Evolutionary conservation across 805 yeast species (phyloP).

Genomic region (Pichia deserticola): DNA sequence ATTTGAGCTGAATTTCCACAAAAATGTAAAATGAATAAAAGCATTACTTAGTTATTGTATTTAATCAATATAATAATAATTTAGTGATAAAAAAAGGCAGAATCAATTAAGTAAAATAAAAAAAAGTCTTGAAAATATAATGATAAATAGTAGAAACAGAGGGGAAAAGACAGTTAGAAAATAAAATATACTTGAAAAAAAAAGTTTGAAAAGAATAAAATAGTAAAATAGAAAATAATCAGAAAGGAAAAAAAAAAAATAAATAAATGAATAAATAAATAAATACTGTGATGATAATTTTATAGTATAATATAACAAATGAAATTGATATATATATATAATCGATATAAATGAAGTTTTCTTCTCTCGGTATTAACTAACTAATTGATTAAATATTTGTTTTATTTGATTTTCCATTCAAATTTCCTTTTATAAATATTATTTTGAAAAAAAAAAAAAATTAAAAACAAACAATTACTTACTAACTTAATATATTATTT

Average conservation of each 20-base stretch:
- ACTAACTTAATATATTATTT: too few species aligned
- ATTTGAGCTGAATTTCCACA: too few species aligned
- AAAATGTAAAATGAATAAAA: neutral
- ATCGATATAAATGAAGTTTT: too few species aligned
- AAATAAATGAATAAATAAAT: neutral
- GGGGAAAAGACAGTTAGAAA: neutral
- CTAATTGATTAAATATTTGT: too few species aligned
- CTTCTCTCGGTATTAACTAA: too few species aligned
- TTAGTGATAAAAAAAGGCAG: neutral
- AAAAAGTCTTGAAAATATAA: neutral
- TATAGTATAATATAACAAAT: too few species aligned
- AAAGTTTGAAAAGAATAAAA: neutral
- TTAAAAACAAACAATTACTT: neutral
- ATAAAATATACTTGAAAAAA: neutral
- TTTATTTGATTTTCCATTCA: too few species aligned
- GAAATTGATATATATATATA: too few species aligned
- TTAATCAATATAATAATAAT: neutral
- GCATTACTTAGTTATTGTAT: slow-evolving; percentile 1
- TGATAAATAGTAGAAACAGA: neutral
- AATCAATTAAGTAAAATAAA: neutral
- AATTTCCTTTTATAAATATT: too few species aligned
- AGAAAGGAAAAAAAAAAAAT: neutral
- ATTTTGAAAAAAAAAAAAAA: neutral
- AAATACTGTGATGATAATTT: too few species aligned
- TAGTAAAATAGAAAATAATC: neutral